Percentiles rank a stretch among this genome's conserved stretches.
Evolutionary conservation across 768 basidiomycete species (phyloP).

Genomic region (Suillus tomentosus): DNA sequence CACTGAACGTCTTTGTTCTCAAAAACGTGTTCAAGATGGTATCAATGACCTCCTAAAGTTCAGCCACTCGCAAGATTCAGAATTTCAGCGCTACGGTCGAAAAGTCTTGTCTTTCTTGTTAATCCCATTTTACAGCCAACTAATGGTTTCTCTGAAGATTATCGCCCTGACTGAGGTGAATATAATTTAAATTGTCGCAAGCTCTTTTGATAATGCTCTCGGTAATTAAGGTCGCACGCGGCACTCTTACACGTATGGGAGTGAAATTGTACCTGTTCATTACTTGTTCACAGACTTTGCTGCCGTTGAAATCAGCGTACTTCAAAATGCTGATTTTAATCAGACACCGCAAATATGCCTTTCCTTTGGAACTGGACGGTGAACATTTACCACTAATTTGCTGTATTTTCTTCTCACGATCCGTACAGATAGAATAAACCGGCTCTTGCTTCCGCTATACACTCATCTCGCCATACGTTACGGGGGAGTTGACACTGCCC

Average conservation of each 20-base stretch:
- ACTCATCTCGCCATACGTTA: constrained; percentile 32
- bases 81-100: constrained; percentile 28
- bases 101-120: constrained; percentile 22
- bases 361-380: constrained; percentile 31
- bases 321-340: constrained; percentile 48
- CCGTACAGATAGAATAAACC: constrained; percentile 31
- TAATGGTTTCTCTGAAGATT: constrained; percentile 36
- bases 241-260: constrained; percentile 45
- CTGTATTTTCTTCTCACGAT: constrained; percentile 9
- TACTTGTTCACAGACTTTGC: constrained; percentile 41
- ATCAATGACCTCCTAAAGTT: constrained; percentile 28
- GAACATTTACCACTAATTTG: constrained; percentile 10
- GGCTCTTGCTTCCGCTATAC: constrained; percentile 36
- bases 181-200: constrained; percentile 12
- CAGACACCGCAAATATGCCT: constrained; percentile 34
- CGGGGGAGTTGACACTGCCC: constrained; percentile 28
- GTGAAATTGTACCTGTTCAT: constrained; percentile 48
- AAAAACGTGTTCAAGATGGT: constrained; percentile 31
- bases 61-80: constrained; percentile 20
- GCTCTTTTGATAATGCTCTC: background rate
- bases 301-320: constrained; percentile 50
- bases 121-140: constrained; percentile 10
- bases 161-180: constrained; percentile 54
- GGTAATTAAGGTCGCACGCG: constrained; percentile 44
- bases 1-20: constrained; percentile 32